Evolutionary conservation across 1,139 yeast species (phyloP), one percentile per base, ranked within the genome.

Genomic region (Lodderomyces metapsilosis): DNA sequence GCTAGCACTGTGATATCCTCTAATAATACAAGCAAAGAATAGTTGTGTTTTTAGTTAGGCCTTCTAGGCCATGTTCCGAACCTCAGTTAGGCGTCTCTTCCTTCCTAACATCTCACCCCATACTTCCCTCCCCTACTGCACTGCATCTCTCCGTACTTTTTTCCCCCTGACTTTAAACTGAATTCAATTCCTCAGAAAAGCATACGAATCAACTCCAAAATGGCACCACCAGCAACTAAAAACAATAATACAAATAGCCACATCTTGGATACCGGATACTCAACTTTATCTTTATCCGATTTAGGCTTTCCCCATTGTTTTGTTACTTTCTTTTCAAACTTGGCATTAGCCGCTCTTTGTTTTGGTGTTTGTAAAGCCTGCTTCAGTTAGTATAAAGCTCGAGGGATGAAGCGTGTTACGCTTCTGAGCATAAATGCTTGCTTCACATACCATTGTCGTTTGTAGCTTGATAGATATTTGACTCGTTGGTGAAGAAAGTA

Each of bases 301-400:
- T 62, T 63, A 39, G 78, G 76, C 57, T 82, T 81, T 20, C 88
- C 85, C 62, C 88, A 88, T 62, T 79, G 78, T 46, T 76, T 74
- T 56, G 82, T 85, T 52, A 84, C 81, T 54, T 74, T 76, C 62
- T 83, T 86, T 54, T 86, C 88, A 63, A 82, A 91, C 61, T 81
- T 86, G 55, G 78, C 78, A 64, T 89, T 91, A 18, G 96, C 96
- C 45, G 77, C 72, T 68, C 91, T 84, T 68, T 89, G 96, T 56
- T 77, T 81, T 44, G 92, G 91, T 22, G 95, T 84, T 74, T 87
- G 96, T 36, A 65, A 49, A 37, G 74, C 76, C 77, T 41, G 13
- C 5, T 4, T 5, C n/a, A 25, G 30, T 25, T 25, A 25, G 18
- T 20, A 30, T 13, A 27, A 11, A 13, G 36, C 33, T 38, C 22